Evolutionary conservation across 2,329 filamentous ascomycete genomes (phyloP).

Genomic region (Fusarium tuaranense): DNA sequence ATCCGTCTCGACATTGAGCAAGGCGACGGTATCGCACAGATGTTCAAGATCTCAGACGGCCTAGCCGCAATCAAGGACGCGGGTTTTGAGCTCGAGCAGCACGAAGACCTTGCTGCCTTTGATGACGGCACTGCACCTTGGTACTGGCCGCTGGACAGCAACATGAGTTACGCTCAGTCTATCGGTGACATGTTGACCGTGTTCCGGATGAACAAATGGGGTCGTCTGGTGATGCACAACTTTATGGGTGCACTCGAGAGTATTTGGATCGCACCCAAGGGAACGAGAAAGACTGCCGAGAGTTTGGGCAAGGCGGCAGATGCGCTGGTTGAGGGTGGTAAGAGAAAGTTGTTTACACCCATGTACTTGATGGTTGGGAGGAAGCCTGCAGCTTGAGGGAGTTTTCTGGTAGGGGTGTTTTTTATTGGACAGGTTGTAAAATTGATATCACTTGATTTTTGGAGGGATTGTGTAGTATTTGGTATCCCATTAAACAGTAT

Average conservation of each 20-base stretch:
- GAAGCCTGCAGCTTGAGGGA: constrained; percentile 68
- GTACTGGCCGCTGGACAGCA: constrained; percentile 86
- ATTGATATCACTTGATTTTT: background rate
- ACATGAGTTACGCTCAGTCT: constrained; percentile 81
- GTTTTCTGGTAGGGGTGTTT: background rate
- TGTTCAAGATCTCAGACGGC: constrained; percentile 86
- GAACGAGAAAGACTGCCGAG: constrained; percentile 90
- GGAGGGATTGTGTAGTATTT: background rate
- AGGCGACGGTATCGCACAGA: constrained; percentile 93
- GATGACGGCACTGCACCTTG: constrained; percentile 72
- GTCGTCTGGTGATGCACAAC: constrained; percentile 76
- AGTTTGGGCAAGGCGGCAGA: constrained; percentile 82
- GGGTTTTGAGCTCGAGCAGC: constrained; percentile 78
- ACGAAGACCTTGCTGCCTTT: constrained; percentile 67
- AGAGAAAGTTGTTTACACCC: constrained; percentile 89
- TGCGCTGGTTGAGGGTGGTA: constrained; percentile 83
- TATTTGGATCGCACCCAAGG: constrained; percentile 76
- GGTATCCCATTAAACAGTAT: background rate
- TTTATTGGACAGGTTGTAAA: background rate
- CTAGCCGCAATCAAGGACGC: constrained; percentile 83
- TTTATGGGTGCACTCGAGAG: constrained; percentile 79
- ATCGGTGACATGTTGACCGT: constrained; percentile 81
- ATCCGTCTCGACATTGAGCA: constrained; percentile 93
- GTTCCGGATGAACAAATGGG: constrained; percentile 85
- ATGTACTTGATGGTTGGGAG: constrained; percentile 95